Conservation (phyloP, 352 stramenopile species). For the Pythium catenulatum region DNA sequence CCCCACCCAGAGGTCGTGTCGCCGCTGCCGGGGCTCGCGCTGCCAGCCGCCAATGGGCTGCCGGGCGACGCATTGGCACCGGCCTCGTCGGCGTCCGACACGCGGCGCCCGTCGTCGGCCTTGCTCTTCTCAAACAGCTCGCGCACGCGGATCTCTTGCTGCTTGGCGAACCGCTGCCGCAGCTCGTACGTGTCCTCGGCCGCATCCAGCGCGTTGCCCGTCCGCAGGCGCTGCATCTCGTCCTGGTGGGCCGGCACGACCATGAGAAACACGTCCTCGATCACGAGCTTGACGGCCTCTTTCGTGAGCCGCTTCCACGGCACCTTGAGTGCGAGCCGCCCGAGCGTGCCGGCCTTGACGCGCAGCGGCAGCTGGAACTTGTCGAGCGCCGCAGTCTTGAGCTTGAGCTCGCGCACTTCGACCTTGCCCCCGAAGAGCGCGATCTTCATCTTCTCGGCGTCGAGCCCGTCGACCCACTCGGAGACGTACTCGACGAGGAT, state of each 20-base stretch:
- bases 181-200: constrained; percentile 78
- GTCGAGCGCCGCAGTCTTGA: constrained; percentile 81
- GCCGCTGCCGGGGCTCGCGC: constrained; percentile 17
- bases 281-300: constrained; percentile 83
- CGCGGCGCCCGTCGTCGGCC: constrained; percentile 63
- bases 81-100: constrained; percentile 53
- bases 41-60: neutral
- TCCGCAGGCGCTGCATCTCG: constrained; percentile 68
- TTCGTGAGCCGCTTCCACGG: constrained; percentile 91
- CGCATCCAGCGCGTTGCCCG: constrained; percentile 53
- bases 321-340: constrained; percentile 86
- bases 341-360: constrained; percentile 85
- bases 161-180: constrained; percentile 84
- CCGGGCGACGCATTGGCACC: neutral
- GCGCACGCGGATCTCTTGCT: constrained; percentile 88
- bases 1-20: constrained; percentile 82
- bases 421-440: constrained; percentile 90
- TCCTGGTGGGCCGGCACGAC: constrained; percentile 83
- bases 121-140: constrained; percentile 88
- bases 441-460: constrained; percentile 94
- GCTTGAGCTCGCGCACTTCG: constrained; percentile 87
- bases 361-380: constrained; percentile 89
- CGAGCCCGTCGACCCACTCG: constrained; percentile 90
- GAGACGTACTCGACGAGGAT: constrained; percentile 93
- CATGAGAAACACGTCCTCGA: constrained; percentile 88